phyloP scores from a whole-genome alignment of 768 basidiomycete species.

The Crepidotus variabilis region DNA sequence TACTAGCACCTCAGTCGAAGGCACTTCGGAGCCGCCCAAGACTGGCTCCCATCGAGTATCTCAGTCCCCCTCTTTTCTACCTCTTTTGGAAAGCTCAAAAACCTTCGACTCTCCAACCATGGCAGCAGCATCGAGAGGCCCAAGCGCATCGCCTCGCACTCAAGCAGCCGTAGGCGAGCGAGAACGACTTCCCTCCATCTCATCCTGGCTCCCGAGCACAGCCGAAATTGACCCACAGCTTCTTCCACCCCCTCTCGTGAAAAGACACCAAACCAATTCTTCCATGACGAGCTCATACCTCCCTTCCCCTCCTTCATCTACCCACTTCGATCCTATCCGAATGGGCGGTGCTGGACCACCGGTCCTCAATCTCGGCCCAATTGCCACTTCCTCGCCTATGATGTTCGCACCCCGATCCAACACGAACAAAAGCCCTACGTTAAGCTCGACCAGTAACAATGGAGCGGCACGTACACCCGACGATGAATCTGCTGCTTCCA shows the following conservation, averaged over 20 bases:
- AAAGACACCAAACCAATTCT: constrained; percentile 6
- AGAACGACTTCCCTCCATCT: constrained; percentile 60
- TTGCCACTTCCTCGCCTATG: constrained; percentile 1
- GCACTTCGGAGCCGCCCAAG: background rate
- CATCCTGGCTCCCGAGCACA: constrained; percentile 57
- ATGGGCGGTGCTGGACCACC: constrained; percentile 32
- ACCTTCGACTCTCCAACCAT: background rate
- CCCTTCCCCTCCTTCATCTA: constrained; percentile 57
- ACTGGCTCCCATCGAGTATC: background rate
- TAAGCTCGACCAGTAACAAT: constrained; percentile 5
- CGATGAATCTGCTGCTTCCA: constrained; percentile 66
- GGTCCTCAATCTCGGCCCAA: constrained; percentile 32
- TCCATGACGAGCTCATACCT: constrained; percentile 30
- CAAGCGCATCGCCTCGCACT: background rate
- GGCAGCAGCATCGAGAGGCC: background rate
- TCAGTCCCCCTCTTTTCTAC: background rate
- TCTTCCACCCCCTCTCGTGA: constrained; percentile 8
- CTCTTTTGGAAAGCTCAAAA: constrained; percentile 1
- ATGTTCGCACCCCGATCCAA: background rate
- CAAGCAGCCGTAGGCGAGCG: background rate
- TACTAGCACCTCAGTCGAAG: background rate
- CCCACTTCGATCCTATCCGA: constrained; percentile 41
- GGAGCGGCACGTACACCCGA: constrained; percentile 45
- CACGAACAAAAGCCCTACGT: background rate
- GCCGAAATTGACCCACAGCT: constrained; percentile 28